Evolutionary conservation across 2,329 filamentous ascomycete species (phyloP), one percentile per base, ranked within the genome.

Genomic region (Pseudopithomyces chartarum): DNA sequence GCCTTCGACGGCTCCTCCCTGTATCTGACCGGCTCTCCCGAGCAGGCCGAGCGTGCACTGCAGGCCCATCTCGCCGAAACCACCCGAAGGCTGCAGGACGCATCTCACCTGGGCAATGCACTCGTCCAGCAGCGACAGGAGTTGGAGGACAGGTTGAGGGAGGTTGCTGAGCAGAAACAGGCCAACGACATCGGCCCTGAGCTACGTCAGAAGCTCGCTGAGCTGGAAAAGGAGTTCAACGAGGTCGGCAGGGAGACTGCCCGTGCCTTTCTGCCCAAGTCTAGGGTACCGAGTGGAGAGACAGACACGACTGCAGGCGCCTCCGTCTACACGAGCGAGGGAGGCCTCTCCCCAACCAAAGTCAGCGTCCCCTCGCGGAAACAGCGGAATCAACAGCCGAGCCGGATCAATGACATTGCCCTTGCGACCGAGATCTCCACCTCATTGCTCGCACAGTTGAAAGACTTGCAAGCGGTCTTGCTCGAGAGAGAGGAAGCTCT

Each of bases 361-460:
- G 83, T 96, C 60, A 90, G 84, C 67, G 90, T 95, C 8, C 92
- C 92, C 1, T 94, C 91, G 65, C 87, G 94, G 64, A 95, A 93
- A 74, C 85, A 95, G 72, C 86, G 95, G 54, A 98, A 98, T 66
- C 94, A 97, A 72, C 90, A 91, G 2, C 86, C 90, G 10, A 95
- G 88, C 71, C 88, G 93, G 50, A 89, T 96, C 12, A 92, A 98
- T 73, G 95, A 99, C 70, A 96, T 99, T 71, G 92, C 97, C 67
- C 96, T 99, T 71, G 95, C 94, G n/a, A 93, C 95, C 49, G 94
- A 99, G 73, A 97, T 99, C 68, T 97, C 92, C 71, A 97, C 92
- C 6, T 97, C 92, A 1, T 82, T 99, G 50, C 88, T 99, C 50
- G 88, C 90, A n/a, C 95, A 98, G 78, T 90, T 99, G 49, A 89